Evolutionary conservation across 257 asterid genomes (phyloP).

Genomic region (Dorcoceras hygrometricum): DNA sequence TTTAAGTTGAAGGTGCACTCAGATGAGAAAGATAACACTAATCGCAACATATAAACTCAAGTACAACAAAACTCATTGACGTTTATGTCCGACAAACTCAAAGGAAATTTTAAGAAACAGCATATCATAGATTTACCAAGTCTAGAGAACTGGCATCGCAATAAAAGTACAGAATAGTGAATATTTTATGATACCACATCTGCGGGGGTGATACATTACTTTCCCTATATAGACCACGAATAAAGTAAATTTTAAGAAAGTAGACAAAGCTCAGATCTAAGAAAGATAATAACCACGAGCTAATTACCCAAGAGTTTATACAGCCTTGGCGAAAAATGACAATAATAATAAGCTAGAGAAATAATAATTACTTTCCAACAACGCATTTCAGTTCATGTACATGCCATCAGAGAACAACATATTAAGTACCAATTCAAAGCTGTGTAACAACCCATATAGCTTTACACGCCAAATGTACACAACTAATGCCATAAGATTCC

Average conservation of each 20-base stretch:
- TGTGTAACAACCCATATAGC: background rate
- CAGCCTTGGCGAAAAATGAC: slow-evolving; percentile 4
- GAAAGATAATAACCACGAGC: slow-evolving; percentile 7
- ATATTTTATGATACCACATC: too few relatives aligned
- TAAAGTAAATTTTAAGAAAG: background rate
- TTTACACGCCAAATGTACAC: background rate
- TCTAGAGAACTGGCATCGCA: background rate
- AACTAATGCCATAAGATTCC: slow-evolving; percentile 2
- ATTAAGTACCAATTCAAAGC: slow-evolving; percentile 12
- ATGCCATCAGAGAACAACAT: background rate
- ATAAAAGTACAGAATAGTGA: too few relatives aligned
- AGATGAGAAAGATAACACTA: too few relatives aligned
- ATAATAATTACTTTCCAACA: background rate
- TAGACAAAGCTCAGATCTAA: too few relatives aligned
- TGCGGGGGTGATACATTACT: too few relatives aligned
- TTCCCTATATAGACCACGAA: background rate
- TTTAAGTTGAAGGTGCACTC: background rate
- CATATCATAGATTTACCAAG: background rate
- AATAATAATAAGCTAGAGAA: background rate
- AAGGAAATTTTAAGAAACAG: slow-evolving; percentile 9
- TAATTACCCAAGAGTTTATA: slow-evolving; percentile 4
- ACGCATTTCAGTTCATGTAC: background rate
- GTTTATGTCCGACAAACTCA: slow-evolving; percentile 1
- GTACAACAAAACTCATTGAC: background rate
- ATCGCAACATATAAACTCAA: too few relatives aligned